A percentile compares a stretch with the other conserved stretches of the same genome.
phyloP scores from a whole-genome alignment of 495 filamentous ascomycete species.

The Lindgomyces ingoldianus region DNA sequence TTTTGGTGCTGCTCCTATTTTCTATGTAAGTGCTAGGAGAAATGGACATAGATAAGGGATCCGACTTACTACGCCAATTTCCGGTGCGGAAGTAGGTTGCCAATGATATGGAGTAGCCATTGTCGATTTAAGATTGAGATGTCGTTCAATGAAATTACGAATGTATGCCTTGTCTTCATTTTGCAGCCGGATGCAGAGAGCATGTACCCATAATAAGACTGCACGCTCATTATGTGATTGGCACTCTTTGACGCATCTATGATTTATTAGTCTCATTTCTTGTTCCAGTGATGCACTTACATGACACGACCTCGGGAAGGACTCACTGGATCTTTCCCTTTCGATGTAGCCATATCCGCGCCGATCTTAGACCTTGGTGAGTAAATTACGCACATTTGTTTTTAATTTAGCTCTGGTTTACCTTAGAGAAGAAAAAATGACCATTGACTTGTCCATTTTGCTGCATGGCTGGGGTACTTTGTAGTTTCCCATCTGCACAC shows the following conservation, averaged over 20 bases:
- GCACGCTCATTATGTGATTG: neutral
- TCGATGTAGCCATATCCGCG: neutral
- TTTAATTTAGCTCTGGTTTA: neutral
- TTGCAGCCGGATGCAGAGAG: slow-evolving; percentile 1
- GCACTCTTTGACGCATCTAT: neutral
- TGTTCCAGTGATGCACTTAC: neutral
- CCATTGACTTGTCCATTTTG: neutral
- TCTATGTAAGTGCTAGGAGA: neutral
- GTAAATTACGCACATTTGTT: neutral
- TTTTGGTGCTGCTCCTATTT: neutral
- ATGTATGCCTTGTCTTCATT: slow-evolving; percentile 1
- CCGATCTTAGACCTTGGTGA: neutral
- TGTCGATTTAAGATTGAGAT: neutral
- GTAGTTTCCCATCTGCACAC: neutral
- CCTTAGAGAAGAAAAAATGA: neutral
- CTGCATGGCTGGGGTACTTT: neutral
- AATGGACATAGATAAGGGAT: neutral
- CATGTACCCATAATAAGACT: neutral
- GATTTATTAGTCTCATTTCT: neutral
- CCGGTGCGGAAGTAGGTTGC: neutral
- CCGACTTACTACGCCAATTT: neutral
- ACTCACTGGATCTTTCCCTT: neutral
- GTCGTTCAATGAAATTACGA: neutral
- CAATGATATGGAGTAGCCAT: neutral
- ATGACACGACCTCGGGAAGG: neutral